Conservation (phyloP, 1,284 basidiomycete species). For the Ustanciosporium gigantosporum region DNA sequence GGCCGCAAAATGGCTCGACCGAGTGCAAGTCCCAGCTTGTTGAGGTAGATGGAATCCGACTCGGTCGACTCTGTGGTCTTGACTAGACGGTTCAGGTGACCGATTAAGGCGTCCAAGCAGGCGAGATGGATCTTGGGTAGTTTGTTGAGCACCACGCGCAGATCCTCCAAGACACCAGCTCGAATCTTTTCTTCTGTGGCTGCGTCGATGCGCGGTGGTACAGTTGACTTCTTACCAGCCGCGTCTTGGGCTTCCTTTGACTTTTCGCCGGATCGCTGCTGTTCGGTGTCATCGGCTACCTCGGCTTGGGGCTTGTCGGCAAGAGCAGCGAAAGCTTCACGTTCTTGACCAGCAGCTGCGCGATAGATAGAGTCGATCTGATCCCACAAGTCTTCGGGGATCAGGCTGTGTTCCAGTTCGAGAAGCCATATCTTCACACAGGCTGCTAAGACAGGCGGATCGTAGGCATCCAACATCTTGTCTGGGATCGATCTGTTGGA, state of each 20-base stretch:
- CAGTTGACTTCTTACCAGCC: not conserved
- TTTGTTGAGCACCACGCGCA: slow-evolving; percentile 72
- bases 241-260: not conserved
- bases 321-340: slow-evolving; percentile 26
- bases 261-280: slow-evolving; percentile 1
- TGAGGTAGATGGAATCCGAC: slow-evolving; percentile 74
- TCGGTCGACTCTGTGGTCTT: slow-evolving; percentile 69
- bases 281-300: not conserved
- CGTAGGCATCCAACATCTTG: slow-evolving; percentile 74
- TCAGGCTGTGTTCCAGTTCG: slow-evolving; percentile 50
- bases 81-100: slow-evolving; percentile 74
- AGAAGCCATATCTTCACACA: slow-evolving; percentile 75
- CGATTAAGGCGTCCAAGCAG: slow-evolving; percentile 77
- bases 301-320: slow-evolving; percentile 3
- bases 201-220: slow-evolving; percentile 82
- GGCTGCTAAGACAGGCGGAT: slow-evolving; percentile 81
- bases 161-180: slow-evolving; percentile 68
- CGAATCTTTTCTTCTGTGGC: slow-evolving; percentile 71
- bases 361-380: slow-evolving; percentile 50
- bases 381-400: slow-evolving; percentile 52
- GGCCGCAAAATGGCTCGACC: slow-evolving; percentile 84
- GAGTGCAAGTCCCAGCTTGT: slow-evolving; percentile 82
- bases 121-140: slow-evolving; percentile 79
- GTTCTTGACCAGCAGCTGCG: slow-evolving; percentile 48
- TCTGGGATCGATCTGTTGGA: slow-evolving; percentile 31